These are phyloP conservation scores for Halophytophthora batemanensis DNA, from an alignment of 352 stramenopile genomes.

Conservation along the genomic window DNA sequence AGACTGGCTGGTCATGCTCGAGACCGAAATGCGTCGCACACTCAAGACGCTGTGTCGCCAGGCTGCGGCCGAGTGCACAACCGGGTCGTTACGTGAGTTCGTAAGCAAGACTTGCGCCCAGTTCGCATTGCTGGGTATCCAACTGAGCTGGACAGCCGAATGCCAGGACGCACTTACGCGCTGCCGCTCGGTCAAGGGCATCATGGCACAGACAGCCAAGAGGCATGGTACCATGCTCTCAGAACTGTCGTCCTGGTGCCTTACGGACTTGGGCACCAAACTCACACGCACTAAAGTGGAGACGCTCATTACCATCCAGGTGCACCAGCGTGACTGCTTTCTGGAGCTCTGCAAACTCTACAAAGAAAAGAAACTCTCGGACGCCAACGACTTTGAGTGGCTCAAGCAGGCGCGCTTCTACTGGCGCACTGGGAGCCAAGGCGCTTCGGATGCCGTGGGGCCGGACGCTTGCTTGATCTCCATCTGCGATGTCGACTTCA, in stretches of 20 bases:
- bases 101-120: slow-evolving; percentile 71
- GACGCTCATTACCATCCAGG: slow-evolving; percentile 93
- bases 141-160: slow-evolving; percentile 75
- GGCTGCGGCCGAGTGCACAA: slow-evolving; percentile 49
- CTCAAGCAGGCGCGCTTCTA: slow-evolving; percentile 82
- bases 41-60: slow-evolving; percentile 66
- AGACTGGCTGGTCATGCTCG: slow-evolving; percentile 70
- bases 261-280: slow-evolving; percentile 87
- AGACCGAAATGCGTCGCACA: slow-evolving; percentile 67
- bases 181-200: slow-evolving; percentile 76
- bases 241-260: slow-evolving; percentile 90
- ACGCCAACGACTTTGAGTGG: slow-evolving; percentile 83
- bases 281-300: slow-evolving; percentile 93
- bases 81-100: slow-evolving; percentile 55
- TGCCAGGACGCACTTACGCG: slow-evolving; percentile 72
- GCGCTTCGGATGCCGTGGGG: slow-evolving; percentile 81
- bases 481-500: slow-evolving; percentile 91
- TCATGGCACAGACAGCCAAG: slow-evolving; percentile 85
- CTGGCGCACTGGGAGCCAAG: slow-evolving; percentile 41
- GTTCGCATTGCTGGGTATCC: slow-evolving; percentile 73
- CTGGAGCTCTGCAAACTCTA: slow-evolving; percentile 62
- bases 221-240: slow-evolving; percentile 75
- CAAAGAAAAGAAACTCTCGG: slow-evolving; percentile 77
- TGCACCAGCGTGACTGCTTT: slow-evolving; percentile 85
- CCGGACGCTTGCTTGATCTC: slow-evolving; percentile 92